Conservation (phyloP, 768 basidiomycete genomes). For the Tephrocybe sp. region DNA sequence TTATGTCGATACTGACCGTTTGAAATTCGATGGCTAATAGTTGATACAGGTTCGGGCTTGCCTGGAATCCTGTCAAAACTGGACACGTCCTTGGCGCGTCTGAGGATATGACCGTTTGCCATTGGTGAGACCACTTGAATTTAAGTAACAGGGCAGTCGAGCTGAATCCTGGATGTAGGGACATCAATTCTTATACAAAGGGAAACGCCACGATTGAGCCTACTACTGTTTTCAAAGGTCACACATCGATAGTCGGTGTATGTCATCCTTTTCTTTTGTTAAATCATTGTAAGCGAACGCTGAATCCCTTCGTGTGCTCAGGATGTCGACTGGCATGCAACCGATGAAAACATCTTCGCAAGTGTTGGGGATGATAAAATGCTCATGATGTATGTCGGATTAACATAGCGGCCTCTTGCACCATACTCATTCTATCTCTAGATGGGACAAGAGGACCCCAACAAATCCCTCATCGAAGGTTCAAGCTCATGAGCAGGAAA, state of each 20-base stretch:
- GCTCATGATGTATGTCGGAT: slow-evolving; percentile 79
- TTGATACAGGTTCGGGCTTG: slow-evolving; percentile 69
- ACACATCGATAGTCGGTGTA: slow-evolving; percentile 90
- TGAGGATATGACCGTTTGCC: slow-evolving; percentile 94
- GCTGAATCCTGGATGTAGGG: slow-evolving; percentile 52
- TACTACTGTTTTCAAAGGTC: slow-evolving; percentile 78
- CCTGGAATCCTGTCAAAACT: slow-evolving; percentile 83
- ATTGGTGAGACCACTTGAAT: slow-evolving; percentile 58
- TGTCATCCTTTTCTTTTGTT: slow-evolving; percentile 23
- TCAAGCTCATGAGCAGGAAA: slow-evolving; percentile 88
- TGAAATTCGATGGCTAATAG: background rate
- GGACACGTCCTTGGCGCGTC: slow-evolving; percentile 91
- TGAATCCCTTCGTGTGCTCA: slow-evolving; percentile 24
- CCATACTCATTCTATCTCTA: slow-evolving; percentile 25
- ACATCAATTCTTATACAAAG: slow-evolving; percentile 86
- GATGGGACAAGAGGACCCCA: slow-evolving; percentile 89
- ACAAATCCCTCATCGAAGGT: slow-evolving; percentile 66
- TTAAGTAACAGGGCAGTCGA: background rate
- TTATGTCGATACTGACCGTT: background rate
- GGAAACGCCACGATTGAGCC: slow-evolving; percentile 81
- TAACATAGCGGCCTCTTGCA: background rate
- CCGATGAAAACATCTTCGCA: slow-evolving; percentile 79
- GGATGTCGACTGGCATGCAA: slow-evolving; percentile 97
- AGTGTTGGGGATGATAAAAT: slow-evolving; percentile 96
- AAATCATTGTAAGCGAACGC: background rate